Base-by-base conservation (phyloP, 192 early-diverging fungal genomes). In the Coemansia sp. region DNA sequence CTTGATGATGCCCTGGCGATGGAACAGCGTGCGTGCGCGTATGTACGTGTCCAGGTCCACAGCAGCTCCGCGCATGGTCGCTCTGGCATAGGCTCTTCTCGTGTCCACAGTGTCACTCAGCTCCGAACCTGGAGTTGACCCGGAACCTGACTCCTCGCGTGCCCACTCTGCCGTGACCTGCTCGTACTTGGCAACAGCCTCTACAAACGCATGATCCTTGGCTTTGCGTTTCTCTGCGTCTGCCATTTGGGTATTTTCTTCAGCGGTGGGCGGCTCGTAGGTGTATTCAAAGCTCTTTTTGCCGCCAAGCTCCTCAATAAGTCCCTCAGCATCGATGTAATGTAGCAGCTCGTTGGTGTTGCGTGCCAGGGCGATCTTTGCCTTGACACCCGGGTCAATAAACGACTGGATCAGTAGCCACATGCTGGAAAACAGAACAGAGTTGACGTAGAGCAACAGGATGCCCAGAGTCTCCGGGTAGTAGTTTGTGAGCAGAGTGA, bases 381-480 rank as follows among this genome's bases (percentile, higher is more conserved):
- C 64, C 46, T 80, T 88, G 9, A 96, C 93, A n/a, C 83, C 85
- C 13, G 93, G 88, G 61, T 96, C 93, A 26, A 96, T 76, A 41
- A 92, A 78, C 22, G 89, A 85, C 51, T 81, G 65, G 53, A 96
- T 90, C 35, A 94, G 45, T n/a, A 75, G 58, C 93, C 93, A 96
- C 17, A 90, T 47, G 30, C 81, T 83, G 35, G 80, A 74, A 52
- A 95, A 95, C 27, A 95, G 66, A 80, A 86, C 90, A 19, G 92
- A 91, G 14, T 90, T 86, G 43, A 83, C 81, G 41, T 92, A 82
- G 13, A 96, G 66, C 11, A 94, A 71, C 36, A 84, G 72, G 2
- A 79, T 68, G 27, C 89, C 93, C 8, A 96, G 79, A 2, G 81
- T 84, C 65, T 96, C 93, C 1, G 93, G 93, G 50, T 94, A 96